Conservation (phyloP, 352 stramenopile species). For the Pythium rishiriense region DNA sequence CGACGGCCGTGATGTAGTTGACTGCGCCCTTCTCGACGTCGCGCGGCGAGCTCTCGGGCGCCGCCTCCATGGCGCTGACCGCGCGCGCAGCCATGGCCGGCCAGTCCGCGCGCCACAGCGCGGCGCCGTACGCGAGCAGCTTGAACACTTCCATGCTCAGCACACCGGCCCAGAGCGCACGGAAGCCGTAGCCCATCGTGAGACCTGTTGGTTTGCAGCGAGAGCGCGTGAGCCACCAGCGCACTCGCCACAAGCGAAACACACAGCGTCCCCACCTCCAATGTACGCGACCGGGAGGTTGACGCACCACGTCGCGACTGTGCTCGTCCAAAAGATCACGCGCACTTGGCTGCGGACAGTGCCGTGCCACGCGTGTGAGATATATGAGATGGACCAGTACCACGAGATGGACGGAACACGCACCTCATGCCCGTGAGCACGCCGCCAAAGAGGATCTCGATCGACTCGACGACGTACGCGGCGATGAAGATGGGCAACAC, state of each 20-base stretch:
- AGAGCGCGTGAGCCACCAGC: not conserved
- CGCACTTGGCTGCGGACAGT: constrained; percentile 45
- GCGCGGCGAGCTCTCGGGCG: constrained; percentile 32
- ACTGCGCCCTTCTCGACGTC: constrained; percentile 53
- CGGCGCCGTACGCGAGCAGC: constrained; percentile 45
- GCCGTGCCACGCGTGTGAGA: not conserved
- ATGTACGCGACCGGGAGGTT: constrained; percentile 67
- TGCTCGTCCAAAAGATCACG: constrained; percentile 63
- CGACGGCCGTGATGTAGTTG: constrained; percentile 63
- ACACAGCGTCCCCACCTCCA: constrained; percentile 23
- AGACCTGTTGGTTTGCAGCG: constrained; percentile 24
- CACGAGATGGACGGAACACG: not conserved
- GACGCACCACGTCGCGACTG: constrained; percentile 63
- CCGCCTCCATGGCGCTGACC: constrained; percentile 43
- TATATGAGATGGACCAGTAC: not conserved
- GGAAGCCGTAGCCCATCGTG: constrained; percentile 55
- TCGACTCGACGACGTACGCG: constrained; percentile 60
- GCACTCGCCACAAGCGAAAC: not conserved
- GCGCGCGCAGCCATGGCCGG: constrained; percentile 44
- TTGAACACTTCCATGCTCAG: constrained; percentile 73
- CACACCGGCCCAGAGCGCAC: constrained; percentile 61
- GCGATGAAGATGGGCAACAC: constrained; percentile 64
- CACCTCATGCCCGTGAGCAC: constrained; percentile 74
- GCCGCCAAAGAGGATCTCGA: constrained; percentile 59
- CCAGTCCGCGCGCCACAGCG: constrained; percentile 51